Base-by-base conservation (phyloP, 1,284 basidiomycete genomes). In the Xanthoconium separans region DNA sequence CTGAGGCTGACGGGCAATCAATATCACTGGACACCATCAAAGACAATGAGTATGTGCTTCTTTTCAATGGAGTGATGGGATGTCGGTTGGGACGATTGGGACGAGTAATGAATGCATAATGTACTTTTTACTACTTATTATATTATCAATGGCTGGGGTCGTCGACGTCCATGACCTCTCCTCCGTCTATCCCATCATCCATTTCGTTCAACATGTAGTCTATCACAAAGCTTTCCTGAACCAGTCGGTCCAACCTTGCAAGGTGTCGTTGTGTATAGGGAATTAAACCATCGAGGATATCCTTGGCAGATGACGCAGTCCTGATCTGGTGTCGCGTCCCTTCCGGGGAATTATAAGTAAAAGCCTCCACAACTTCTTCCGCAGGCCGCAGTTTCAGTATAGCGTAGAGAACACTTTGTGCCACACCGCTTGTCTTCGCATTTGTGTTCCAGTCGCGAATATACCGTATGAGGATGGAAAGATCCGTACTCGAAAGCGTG, bases 221-320 rank as follows among this genome's bases (percentile, higher is more conserved):
- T 51, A 98, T 82, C 61, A 97, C 86, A 64, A 93, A 95, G 68
- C 91, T 95, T 68, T 98, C 96, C 72, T 96, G 91, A 41, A 96
- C 80, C 54, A 96, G 75, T 62, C 87, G 83, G 60, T 97, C 93
- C 68, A 95, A 83, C 56, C 96, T 79, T 30, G 84, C 74, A 44
- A 95, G 83, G 73, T 99, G 96, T 44, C 96, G 81, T 69, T 96
- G 92, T 11, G 95, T 96, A 70, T 99, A 99, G 10, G 96, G 93
- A 51, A 98, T 81, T 51, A 98, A 74, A 2, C 85, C 89, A 44
- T 95, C 93, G 6, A 98, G 72, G 53, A 97, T 70, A 55, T 95
- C 91, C 62, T 84, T 87, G 54, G 90, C 67, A 24, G 77, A 75
- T 15, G 77, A 78, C 37, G 73, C 71, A 22, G 76, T 74, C 47